A percentile compares a stretch with the other conserved stretches of the same genome.
Conservation (phyloP, 176 grass and related monocot genomes). For the Cenchrus fungigraminus region DNA sequence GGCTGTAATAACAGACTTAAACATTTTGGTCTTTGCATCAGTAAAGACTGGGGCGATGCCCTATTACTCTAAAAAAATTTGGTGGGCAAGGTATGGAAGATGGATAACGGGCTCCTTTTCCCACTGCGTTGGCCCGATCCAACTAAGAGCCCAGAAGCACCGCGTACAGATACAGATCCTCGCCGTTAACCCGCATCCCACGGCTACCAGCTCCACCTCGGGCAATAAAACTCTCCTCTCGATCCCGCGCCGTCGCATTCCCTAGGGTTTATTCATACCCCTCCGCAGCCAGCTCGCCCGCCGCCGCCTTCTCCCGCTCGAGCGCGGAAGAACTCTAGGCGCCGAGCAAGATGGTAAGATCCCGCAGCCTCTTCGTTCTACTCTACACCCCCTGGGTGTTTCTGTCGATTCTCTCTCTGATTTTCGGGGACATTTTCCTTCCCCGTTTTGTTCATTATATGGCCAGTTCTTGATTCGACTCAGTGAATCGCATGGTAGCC, state of each 20-base stretch:
- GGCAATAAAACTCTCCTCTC: not conserved
- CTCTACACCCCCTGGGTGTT: not conserved
- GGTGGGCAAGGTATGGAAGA: no score
- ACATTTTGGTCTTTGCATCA: no score
- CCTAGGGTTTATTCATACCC: slow-evolving; percentile 21
- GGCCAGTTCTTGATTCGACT: slow-evolving; percentile 3
- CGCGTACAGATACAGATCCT: not conserved
- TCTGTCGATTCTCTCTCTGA: not conserved
- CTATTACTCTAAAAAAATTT: no score
- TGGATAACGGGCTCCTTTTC: no score
- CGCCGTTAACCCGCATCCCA: not conserved
- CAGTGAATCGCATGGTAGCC: not conserved
- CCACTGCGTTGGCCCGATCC: not conserved
- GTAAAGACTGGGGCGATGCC: no score
- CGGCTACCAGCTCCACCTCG: not conserved
- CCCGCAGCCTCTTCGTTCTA: not conserved
- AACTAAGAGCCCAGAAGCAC: not conserved
- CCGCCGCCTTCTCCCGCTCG: not conserved
- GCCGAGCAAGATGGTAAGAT: slow-evolving; percentile 36
- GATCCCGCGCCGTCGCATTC: not conserved
- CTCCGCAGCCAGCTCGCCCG: not conserved
- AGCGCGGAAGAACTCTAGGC: slow-evolving; percentile 14
- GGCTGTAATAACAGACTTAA: no score
- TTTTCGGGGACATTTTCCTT: not conserved
- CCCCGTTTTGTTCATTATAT: not conserved